Evolutionary conservation across 2,329 filamentous ascomycete species (phyloP), one percentile per base, ranked within the genome.

Genomic region (Pseudogymnoascus sp.): DNA sequence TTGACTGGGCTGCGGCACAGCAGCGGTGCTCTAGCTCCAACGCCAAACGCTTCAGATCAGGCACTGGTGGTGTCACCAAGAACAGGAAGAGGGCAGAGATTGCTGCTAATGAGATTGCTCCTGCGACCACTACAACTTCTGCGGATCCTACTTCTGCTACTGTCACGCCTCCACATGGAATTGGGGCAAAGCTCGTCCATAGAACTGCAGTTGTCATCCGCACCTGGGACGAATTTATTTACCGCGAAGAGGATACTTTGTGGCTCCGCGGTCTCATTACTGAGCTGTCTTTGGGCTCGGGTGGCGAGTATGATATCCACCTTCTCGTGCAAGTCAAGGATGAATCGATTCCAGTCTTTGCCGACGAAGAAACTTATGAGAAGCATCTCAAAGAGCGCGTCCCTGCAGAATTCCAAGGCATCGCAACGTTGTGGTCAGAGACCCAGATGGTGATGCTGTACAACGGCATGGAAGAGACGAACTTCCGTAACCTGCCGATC

Each of bases 361-460:
- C 89, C 1, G 88, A 91, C 68, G 79, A 86, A 61, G 84, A 85
- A 56, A 81, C 81, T 60, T 97, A 88, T 78, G 80, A 82, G 72
- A 82, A 81, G 71, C 88, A 81, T 63, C 88, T 89, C 72, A 79
- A 84, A 61, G 84, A 89, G 60, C 83, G 84, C 26, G 83, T 93
- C 11, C 90, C 95, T 0, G 82, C 86, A 67, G 95, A 99, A 72
- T 97, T 99, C 77, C 88, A 84, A 68, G 90, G 90, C 56, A 87
- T 99, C 72, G 90, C 90, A 19, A 96, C 90, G 0, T 82, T 98
- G 6, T 99, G 95, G 95, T 95, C 91, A 0, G 92, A 96, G 75
- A 88, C 89, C 24, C 92, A 97, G 75, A 97, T 98, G 92, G 82
- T 89, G 61, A 84, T 92, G 64, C 83, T 96, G 69, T 99, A 98